A percentile compares a stretch with the other conserved stretches of the same genome.
Conservation (phyloP, 352 stramenopile species). For the Pythium sp. region DNA sequence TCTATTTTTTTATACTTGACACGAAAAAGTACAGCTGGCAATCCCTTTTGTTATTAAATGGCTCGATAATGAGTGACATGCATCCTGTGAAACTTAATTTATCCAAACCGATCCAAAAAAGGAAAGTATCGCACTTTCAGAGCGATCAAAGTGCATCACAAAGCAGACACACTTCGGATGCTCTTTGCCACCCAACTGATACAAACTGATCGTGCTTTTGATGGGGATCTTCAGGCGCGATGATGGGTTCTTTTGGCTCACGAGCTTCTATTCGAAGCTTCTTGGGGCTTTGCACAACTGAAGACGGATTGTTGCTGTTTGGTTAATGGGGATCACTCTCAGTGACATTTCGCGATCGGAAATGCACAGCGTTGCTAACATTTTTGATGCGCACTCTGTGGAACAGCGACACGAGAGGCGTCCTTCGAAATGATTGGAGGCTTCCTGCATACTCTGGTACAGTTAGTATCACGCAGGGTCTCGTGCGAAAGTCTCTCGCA, state of each 20-base stretch:
- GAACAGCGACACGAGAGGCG: background rate
- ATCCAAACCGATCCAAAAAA: slow-evolving; percentile 3
- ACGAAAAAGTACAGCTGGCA: background rate
- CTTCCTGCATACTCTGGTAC: background rate
- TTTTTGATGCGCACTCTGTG: background rate
- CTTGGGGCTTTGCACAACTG: background rate
- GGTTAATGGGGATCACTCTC: background rate
- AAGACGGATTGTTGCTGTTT: background rate
- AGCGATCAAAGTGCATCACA: slow-evolving; percentile 6
- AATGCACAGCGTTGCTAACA: background rate
- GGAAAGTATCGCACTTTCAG: background rate
- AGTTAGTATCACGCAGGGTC: background rate
- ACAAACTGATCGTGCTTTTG: background rate
- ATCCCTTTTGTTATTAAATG: background rate
- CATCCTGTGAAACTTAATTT: background rate
- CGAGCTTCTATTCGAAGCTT: background rate
- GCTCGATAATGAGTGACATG: background rate
- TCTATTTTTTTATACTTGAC: background rate
- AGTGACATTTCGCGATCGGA: background rate
- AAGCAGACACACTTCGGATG: background rate
- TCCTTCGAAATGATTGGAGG: background rate
- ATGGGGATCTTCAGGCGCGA: background rate
- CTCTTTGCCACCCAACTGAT: background rate
- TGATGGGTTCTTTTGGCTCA: background rate
- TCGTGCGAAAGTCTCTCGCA: background rate